phyloP scores from a whole-genome alignment of 75 land plant genomes.

The Isoetes taiwanensis region DNA sequence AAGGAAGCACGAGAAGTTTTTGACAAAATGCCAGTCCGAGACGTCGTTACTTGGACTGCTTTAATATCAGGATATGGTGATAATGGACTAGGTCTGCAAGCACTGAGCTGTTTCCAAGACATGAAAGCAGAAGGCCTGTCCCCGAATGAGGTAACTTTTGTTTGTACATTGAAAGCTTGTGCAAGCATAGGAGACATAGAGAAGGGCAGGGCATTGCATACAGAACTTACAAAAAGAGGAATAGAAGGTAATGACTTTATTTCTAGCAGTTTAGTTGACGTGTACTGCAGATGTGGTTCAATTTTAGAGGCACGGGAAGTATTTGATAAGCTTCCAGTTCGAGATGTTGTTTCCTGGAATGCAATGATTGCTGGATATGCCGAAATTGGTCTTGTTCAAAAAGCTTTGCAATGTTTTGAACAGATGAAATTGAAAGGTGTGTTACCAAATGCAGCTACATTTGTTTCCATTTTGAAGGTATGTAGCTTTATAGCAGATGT shows the following conservation, averaged over 20 bases:
- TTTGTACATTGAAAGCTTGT: conserved; percentile 16
- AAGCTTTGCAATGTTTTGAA: conserved; percentile 19
- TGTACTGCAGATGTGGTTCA: conserved; percentile 38
- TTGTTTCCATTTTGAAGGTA: conserved; percentile 16
- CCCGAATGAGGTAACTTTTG: conserved; percentile 15
- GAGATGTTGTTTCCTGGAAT: conserved; percentile 26
- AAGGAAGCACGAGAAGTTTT: conserved; percentile 18
- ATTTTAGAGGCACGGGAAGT: conserved; percentile 16
- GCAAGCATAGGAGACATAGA: conserved; percentile 18
- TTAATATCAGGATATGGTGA: conserved; percentile 26
- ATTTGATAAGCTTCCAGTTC: conserved; percentile 27
- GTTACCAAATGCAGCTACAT: conserved; percentile 11
- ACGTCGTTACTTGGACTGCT: conserved; percentile 23
- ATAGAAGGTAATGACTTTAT: conserved; percentile 23
- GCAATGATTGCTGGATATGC: conserved; percentile 30
- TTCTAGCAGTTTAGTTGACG: conserved; percentile 35
- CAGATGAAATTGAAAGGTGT: conserved; percentile 13
- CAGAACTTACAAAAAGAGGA: conserved; percentile 23
- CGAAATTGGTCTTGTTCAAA: conserved; percentile 18
- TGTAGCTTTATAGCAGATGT: conserved; percentile 24
- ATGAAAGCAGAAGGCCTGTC: conserved; percentile 9
- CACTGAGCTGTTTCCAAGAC: conserved; percentile 15
- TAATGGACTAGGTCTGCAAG: conserved; percentile 24
- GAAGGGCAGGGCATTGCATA: conserved; percentile 38
- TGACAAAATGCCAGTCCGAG: conserved; percentile 25